phyloP scores from a whole-genome alignment of 2,329 filamentous ascomycete genomes.

The Cladosporium sp. region DNA sequence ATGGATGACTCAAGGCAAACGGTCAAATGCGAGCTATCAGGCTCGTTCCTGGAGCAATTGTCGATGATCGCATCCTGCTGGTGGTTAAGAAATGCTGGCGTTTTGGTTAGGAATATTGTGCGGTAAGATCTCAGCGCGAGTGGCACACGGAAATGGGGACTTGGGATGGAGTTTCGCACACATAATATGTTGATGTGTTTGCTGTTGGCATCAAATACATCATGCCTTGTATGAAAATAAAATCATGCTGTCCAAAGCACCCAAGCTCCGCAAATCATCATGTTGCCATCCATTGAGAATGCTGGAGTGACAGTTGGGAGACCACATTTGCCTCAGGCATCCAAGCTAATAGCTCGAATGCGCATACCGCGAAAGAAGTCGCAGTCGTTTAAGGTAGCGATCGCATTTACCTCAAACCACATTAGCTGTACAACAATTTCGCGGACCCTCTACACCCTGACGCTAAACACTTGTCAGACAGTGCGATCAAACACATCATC shows the following conservation, averaged over 20 bases:
- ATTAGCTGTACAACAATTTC: too few species aligned
- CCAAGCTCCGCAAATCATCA: too few species aligned
- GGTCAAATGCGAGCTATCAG: neutral
- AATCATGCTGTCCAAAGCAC: neutral
- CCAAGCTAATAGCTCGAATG: too few species aligned
- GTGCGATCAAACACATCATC: too few species aligned
- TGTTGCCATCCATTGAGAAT: too few species aligned
- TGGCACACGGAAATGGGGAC: conserved; percentile 2
- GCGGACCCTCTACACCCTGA: too few species aligned
- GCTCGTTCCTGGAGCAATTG: neutral
- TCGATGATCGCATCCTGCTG: neutral
- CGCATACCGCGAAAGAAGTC: too few species aligned
- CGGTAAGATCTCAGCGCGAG: conserved; percentile 4
- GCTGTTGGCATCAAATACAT: neutral
- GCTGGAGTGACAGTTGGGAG: too few species aligned
- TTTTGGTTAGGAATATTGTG: neutral
- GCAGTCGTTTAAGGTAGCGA: too few species aligned
- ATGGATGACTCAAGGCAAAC: neutral
- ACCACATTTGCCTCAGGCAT: too few species aligned
- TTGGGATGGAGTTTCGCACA: neutral
- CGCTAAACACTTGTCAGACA: too few species aligned
- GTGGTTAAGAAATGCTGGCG: neutral
- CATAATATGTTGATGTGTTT: neutral
- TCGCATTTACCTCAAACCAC: too few species aligned
- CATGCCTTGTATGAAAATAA: neutral